phyloP scores from a whole-genome alignment of 1,139 yeast genomes.

The Debaryomyces subglobosus region DNA sequence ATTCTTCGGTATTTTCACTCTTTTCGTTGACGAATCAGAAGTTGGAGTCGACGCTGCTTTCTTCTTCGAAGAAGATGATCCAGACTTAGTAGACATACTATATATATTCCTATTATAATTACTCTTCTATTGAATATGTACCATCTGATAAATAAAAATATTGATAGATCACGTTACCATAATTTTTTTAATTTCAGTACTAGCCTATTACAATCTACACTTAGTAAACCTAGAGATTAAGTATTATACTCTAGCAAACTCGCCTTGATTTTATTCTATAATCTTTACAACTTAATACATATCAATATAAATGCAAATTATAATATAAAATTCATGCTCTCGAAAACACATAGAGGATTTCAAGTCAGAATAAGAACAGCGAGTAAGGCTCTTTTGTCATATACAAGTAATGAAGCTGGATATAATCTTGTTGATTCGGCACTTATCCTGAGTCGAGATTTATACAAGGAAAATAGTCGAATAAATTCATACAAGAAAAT shows the following conservation, averaged over 20 bases:
- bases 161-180: slow-evolving; percentile 3
- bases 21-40: slow-evolving; percentile 33
- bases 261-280: neutral
- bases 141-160: slow-evolving; percentile 3
- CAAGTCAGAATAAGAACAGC: neutral
- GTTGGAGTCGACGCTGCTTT: slow-evolving; percentile 20
- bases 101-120: slow-evolving; percentile 10
- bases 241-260: neutral
- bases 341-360: neutral
- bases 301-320: neutral
- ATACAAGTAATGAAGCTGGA: neutral
- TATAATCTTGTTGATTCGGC: slow-evolving; percentile 9
- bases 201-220: neutral
- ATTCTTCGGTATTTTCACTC: slow-evolving; percentile 47
- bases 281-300: neutral
- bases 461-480: slow-evolving; percentile 15
- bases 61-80: slow-evolving; percentile 27
- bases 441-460: slow-evolving; percentile 22
- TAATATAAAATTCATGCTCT: slow-evolving; percentile 3
- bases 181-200: neutral
- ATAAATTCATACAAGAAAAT: slow-evolving; percentile 14
- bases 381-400: slow-evolving; percentile 1
- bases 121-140: neutral
- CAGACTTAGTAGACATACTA: slow-evolving; percentile 29
- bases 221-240: neutral